These are phyloP conservation scores for Haemoproteus tartakovskyi DNA, from an alignment of 169 alveolate species.

Conservation along the genomic window DNA sequence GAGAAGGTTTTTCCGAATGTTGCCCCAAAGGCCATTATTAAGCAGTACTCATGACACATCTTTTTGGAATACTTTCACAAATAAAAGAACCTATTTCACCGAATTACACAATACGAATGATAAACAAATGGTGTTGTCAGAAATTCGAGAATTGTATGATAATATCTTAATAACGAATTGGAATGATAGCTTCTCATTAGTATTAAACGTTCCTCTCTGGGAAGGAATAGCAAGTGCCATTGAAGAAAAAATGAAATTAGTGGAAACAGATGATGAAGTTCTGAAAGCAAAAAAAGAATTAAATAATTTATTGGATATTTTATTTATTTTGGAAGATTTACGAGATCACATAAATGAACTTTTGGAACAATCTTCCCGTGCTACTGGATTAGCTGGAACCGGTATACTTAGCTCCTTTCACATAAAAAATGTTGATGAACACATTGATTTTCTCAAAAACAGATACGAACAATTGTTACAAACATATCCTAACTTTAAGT, in stretches of 20 bases:
- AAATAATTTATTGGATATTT: slow-evolving; percentile 33
- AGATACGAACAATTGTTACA: slow-evolving; percentile 23
- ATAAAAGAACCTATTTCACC: slow-evolving; percentile 26
- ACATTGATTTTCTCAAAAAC: slow-evolving; percentile 31
- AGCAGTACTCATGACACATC: no score
- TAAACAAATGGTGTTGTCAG: slow-evolving; percentile 6
- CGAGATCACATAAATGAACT: slow-evolving; percentile 64
- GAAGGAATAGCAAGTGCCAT: slow-evolving; percentile 43
- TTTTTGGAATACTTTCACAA: no score
- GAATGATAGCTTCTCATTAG: slow-evolving; percentile 53
- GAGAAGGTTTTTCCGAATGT: no score
- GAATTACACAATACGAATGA: slow-evolving; percentile 17
- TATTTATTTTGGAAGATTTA: slow-evolving; percentile 61
- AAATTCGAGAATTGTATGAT: slow-evolving; percentile 29
- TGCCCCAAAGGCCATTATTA: no score
- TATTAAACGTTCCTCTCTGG: slow-evolving; percentile 53
- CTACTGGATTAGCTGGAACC: slow-evolving; percentile 57
- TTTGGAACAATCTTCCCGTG: slow-evolving; percentile 52
- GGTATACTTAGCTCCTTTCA: slow-evolving; percentile 23
- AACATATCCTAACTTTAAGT: slow-evolving; percentile 26
- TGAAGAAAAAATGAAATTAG: slow-evolving; percentile 44
- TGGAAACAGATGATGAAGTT: slow-evolving; percentile 20
- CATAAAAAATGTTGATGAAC: slow-evolving; percentile 43
- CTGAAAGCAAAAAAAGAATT: slow-evolving; percentile 15
- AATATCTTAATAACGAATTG: slow-evolving; percentile 48